Evolutionary conservation across 768 basidiomycete species (phyloP).

Genomic region (Mycena albidolilacea): DNA sequence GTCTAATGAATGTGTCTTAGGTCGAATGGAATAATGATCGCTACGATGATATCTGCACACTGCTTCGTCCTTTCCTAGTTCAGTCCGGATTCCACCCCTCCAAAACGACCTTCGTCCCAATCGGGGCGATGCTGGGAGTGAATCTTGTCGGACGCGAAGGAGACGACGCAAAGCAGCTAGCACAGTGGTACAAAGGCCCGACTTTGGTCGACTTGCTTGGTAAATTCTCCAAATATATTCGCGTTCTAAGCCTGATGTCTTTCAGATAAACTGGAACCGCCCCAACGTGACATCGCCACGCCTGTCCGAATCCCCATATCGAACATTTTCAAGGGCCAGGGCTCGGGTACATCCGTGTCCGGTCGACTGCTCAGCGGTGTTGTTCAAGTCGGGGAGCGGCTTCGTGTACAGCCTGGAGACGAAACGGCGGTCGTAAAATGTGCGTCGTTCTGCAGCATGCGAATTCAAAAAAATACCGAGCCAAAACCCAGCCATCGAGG

Average conservation of each 20-base stretch:
- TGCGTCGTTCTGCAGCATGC: slow-evolving; percentile 45
- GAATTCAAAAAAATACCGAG: slow-evolving; percentile 1
- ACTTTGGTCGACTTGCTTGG: slow-evolving; percentile 90
- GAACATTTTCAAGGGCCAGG: slow-evolving; percentile 94
- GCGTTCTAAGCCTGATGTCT: slow-evolving; percentile 17
- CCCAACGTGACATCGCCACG: slow-evolving; percentile 79
- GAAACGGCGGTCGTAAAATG: slow-evolving; percentile 87
- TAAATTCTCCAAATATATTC: slow-evolving; percentile 46
- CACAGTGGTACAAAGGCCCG: slow-evolving; percentile 88
- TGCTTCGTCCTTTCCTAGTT: slow-evolving; percentile 83
- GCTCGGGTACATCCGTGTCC: slow-evolving; percentile 82
- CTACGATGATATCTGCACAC: slow-evolving; percentile 86
- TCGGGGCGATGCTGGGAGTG: slow-evolving; percentile 91
- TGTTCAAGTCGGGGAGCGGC: slow-evolving; percentile 91
- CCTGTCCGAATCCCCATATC: slow-evolving; percentile 92
- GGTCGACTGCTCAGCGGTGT: slow-evolving; percentile 91
- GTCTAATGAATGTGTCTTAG: slow-evolving; percentile 55
- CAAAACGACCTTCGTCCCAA: slow-evolving; percentile 89
- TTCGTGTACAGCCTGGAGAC: slow-evolving; percentile 93
- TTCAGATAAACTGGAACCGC: slow-evolving; percentile 86
- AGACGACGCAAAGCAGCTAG: slow-evolving; percentile 62
- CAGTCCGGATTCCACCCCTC: slow-evolving; percentile 89
- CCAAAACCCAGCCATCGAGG: slow-evolving; percentile 79
- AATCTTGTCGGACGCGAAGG: slow-evolving; percentile 76
- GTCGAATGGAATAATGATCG: slow-evolving; percentile 90